Evolutionary conservation across 331 rosid species (phyloP).

Genomic region (Saraca asoca): DNA sequence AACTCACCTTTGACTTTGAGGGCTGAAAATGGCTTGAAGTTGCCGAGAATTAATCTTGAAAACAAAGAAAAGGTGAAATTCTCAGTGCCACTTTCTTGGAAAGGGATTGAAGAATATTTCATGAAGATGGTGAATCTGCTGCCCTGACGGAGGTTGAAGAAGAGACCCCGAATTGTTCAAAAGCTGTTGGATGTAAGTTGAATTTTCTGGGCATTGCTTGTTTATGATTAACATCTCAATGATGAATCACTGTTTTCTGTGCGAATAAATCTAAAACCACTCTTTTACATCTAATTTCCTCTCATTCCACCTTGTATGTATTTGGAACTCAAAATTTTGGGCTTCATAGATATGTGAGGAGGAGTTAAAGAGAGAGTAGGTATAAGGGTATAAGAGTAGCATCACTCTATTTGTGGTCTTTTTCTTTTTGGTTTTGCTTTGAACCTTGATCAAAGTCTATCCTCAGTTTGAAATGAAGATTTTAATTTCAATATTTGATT

Average conservation of each 20-base stretch:
- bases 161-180: constrained; percentile 60
- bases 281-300: too few species aligned
- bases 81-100: constrained; percentile 53
- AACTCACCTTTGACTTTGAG: constrained; percentile 48
- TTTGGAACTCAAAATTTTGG: too few species aligned
- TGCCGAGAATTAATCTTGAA: constrained; percentile 46
- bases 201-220: neutral
- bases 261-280: too few species aligned
- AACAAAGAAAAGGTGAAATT: constrained; percentile 53
- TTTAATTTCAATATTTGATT: too few species aligned
- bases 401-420: too few species aligned
- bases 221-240: neutral
- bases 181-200: constrained; percentile 64
- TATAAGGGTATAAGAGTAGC: too few species aligned
- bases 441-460: too few species aligned
- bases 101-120: constrained; percentile 86
- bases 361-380: too few species aligned
- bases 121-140: constrained; percentile 56
- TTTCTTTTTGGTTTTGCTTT: too few species aligned
- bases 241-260: neutral
- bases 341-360: too few species aligned
- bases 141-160: constrained; percentile 79
- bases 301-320: too few species aligned
- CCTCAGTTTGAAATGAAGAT: too few species aligned
- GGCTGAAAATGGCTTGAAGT: constrained; percentile 46